Evolutionary conservation across 257 asterid species (phyloP).

Genomic region (Primulina huaijiensis): DNA sequence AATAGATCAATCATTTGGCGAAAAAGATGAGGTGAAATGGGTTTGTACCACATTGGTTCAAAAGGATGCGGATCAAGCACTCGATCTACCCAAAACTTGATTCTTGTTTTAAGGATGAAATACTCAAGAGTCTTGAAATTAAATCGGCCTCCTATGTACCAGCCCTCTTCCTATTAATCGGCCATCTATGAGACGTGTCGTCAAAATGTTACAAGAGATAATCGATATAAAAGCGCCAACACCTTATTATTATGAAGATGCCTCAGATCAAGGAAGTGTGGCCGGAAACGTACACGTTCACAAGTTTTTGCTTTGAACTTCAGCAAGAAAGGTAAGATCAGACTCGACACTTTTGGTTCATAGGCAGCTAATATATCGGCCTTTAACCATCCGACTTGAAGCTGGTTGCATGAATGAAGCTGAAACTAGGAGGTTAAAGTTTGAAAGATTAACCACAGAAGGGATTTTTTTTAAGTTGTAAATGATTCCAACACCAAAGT

Average conservation of each 20-base stretch:
- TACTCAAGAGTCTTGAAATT: slow-evolving; percentile 67
- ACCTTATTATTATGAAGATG: slow-evolving; percentile 76
- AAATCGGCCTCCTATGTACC: slow-evolving; percentile 89
- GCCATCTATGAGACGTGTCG: slow-evolving; percentile 93
- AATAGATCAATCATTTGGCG: slow-evolving; percentile 82
- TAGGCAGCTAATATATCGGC: not conserved
- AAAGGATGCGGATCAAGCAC: slow-evolving; percentile 66
- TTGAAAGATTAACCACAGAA: not conserved
- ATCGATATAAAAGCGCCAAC: slow-evolving; percentile 47
- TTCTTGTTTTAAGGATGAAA: slow-evolving; percentile 81
- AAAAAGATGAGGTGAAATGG: slow-evolving; percentile 91
- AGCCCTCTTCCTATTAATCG: slow-evolving; percentile 91
- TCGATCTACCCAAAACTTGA: slow-evolving; percentile 81
- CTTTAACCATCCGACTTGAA: not conserved
- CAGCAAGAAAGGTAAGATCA: not conserved
- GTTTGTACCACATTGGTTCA: slow-evolving; percentile 79
- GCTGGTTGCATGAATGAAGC: not conserved
- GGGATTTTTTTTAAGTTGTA: not conserved
- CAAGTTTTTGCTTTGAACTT: not conserved
- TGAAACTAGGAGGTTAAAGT: not conserved
- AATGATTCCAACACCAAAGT: not conserved
- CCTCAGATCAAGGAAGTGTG: slow-evolving; percentile 66
- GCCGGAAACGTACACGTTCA: slow-evolving; percentile 32
- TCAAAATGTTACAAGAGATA: slow-evolving; percentile 77
- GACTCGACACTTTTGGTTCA: not conserved